Evolutionary conservation across 345 rosid genomes (phyloP).

Genomic region (Zanthoxylum bungeanum): DNA sequence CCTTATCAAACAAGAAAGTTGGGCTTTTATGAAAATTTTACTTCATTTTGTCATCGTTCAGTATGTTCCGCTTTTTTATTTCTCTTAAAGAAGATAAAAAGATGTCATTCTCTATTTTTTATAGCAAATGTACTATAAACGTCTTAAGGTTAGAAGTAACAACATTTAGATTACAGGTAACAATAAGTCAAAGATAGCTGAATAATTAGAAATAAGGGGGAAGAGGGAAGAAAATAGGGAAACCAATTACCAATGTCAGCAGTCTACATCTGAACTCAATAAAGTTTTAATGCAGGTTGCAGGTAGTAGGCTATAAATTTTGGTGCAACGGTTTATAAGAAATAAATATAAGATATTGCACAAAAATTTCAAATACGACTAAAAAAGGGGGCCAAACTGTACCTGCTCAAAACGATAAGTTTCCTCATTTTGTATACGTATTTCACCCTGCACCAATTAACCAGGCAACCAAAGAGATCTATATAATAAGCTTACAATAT

Average conservation of each 20-base stretch:
- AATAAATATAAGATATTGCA: not conserved
- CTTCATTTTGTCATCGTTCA: not conserved
- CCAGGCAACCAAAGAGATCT: not conserved
- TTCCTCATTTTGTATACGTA: conserved; percentile 67
- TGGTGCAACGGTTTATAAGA: not conserved
- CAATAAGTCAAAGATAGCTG: not conserved
- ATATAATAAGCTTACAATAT: not conserved
- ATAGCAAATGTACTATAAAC: not conserved
- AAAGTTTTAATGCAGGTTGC: not conserved
- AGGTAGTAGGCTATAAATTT: not conserved
- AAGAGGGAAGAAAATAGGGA: not conserved
- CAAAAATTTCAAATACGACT: not conserved
- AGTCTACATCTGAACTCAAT: not conserved
- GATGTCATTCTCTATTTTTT: not conserved
- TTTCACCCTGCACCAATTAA: conserved; percentile 71
- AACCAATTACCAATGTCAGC: not conserved
- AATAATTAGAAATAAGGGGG: not conserved
- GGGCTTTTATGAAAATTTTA: not conserved
- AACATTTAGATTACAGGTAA: not conserved
- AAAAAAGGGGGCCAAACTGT: conserved; percentile 7
- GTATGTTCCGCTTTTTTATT: not conserved
- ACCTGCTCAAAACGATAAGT: conserved; percentile 92
- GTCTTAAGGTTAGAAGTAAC: not conserved
- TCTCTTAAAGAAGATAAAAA: not conserved
- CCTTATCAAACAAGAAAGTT: not conserved